Evolutionary conservation across 768 basidiomycete species (phyloP).

Genomic region (Auricularia sp.): DNA sequence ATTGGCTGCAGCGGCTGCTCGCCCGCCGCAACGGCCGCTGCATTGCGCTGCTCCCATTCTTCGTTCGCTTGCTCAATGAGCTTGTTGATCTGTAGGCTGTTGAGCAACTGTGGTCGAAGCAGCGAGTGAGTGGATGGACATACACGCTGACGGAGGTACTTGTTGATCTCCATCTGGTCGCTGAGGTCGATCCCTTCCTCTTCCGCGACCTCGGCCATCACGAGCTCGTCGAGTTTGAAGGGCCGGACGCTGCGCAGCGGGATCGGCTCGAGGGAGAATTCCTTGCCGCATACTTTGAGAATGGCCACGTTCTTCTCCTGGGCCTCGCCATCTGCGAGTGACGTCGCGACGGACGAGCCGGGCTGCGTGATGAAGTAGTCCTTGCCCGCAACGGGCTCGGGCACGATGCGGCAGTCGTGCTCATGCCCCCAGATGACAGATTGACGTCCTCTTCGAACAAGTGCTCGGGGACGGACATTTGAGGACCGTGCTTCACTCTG

Average conservation of each 20-base stretch:
- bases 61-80: constrained; percentile 70
- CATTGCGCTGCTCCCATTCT: constrained; percentile 69
- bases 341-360: constrained; percentile 90
- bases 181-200: constrained; percentile 65
- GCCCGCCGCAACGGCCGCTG: constrained; percentile 46
- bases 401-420: constrained; percentile 89
- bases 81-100: constrained; percentile 51
- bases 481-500: constrained; percentile 90
- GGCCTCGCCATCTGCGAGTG: constrained; percentile 86
- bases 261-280: constrained; percentile 77
- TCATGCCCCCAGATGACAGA: constrained; percentile 98
- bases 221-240: constrained; percentile 79
- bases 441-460: constrained; percentile 95
- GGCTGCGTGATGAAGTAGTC: constrained; percentile 89
- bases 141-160: constrained; percentile 67
- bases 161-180: constrained; percentile 75
- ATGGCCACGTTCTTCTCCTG: constrained; percentile 93
- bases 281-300: constrained; percentile 76
- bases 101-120: neutral
- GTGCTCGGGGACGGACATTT: constrained; percentile 89
- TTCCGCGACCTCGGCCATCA: constrained; percentile 66
- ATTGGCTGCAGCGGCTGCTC: constrained; percentile 55
- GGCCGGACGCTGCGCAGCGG: constrained; percentile 87
- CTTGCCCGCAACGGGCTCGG: constrained; percentile 86
- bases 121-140: constrained; percentile 1